Evolutionary conservation across 805 yeast species (phyloP).

Genomic region (Kodamaea lidongshanica): DNA sequence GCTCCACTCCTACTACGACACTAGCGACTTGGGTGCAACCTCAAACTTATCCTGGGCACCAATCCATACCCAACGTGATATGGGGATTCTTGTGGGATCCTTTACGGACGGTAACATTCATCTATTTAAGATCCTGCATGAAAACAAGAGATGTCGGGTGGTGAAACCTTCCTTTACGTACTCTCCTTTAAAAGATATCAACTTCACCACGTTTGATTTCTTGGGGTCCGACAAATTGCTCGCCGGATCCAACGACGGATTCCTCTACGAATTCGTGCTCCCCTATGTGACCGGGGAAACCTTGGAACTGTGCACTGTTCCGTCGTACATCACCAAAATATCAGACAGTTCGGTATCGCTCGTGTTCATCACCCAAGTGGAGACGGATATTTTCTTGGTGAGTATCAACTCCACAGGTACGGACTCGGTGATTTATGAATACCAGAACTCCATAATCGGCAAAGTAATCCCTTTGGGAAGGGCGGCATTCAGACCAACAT

Average conservation of each 20-base stretch:
- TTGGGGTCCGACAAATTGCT: constrained; percentile 38
- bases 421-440: constrained; percentile 19
- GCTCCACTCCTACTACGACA: constrained; percentile 21
- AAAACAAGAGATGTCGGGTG: constrained; percentile 13
- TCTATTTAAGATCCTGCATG: constrained; percentile 35
- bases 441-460: constrained; percentile 25
- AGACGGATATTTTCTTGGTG: constrained; percentile 16
- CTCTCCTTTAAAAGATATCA: constrained; percentile 8
- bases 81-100: constrained; percentile 46
- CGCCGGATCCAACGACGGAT: constrained; percentile 57
- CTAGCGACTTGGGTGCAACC: constrained; percentile 41
- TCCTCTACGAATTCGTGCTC: constrained; percentile 50
- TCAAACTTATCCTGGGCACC: constrained; percentile 38
- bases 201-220: constrained; percentile 46
- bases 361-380: constrained; percentile 20
- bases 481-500: constrained; percentile 23
- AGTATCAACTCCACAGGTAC: constrained; percentile 27
- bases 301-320: constrained; percentile 17
- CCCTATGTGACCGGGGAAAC: constrained; percentile 20
- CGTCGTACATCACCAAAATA: constrained; percentile 28
- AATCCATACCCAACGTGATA: constrained; percentile 17
- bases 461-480: constrained; percentile 20
- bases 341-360: constrained; percentile 26
- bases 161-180: constrained; percentile 8
- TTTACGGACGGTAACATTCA: constrained; percentile 56